Percentiles rank a stretch among this genome's conserved stretches.
phyloP scores from a whole-genome alignment of 2,329 filamentous ascomycete genomes.

The Aspergillus terreus region DNA sequence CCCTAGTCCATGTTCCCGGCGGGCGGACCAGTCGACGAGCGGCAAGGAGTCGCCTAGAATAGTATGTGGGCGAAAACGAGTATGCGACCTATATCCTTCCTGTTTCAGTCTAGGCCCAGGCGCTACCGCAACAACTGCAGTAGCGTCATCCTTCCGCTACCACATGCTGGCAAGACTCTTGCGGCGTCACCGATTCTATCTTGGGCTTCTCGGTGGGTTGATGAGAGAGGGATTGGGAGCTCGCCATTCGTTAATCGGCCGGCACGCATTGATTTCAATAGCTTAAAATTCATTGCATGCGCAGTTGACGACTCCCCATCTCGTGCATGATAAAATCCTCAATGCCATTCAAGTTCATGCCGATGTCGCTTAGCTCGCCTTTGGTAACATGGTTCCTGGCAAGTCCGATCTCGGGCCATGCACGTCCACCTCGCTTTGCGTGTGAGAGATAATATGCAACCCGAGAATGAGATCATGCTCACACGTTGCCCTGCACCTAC shows the following conservation, averaged over 20 bases:
- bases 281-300: conserved; percentile 1
- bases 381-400: too few species aligned
- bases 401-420: too few species aligned
- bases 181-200: background rate
- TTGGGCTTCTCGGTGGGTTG: background rate
- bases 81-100: too few species aligned
- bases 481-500: conserved; percentile 15
- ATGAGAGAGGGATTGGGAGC: background rate
- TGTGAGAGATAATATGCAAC: background rate
- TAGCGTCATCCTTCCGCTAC: conserved; percentile 1
- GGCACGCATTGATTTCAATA: background rate
- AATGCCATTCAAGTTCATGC: background rate
- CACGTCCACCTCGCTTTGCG: background rate
- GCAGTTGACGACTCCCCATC: background rate
- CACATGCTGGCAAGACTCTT: background rate
- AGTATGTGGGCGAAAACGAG: too few species aligned
- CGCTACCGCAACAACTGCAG: conserved; percentile 1
- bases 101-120: background rate
- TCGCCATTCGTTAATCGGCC: background rate
- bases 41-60: background rate
- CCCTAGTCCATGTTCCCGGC: background rate
- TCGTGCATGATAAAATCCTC: conserved; percentile 10
- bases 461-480: conserved; percentile 12
- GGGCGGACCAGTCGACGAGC: background rate
- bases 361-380: too few species aligned